A percentile compares a stretch with the other conserved stretches of the same genome.
phyloP scores from a whole-genome alignment of 345 rosid genomes.

The Brassica cretica region DNA sequence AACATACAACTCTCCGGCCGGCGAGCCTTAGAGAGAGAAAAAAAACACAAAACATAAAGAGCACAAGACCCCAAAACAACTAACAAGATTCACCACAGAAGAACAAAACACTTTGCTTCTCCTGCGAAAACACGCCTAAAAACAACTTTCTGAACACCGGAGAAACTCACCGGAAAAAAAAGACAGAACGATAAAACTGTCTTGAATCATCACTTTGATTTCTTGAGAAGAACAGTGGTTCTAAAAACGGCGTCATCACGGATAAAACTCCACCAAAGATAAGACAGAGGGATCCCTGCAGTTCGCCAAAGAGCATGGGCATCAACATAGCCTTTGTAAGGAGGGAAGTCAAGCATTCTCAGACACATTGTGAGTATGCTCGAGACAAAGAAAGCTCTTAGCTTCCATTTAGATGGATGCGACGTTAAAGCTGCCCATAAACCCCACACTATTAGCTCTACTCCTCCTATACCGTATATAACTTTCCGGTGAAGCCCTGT shows the following conservation, averaged over 20 bases:
- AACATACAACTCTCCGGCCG: conserved; percentile 32
- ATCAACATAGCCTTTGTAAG: conserved; percentile 65
- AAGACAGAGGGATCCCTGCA: conserved; percentile 69
- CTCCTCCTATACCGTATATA: conserved; percentile 55
- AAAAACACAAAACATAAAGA: not conserved
- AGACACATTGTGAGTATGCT: conserved; percentile 56
- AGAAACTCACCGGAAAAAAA: conserved; percentile 38
- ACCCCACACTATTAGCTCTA: conserved; percentile 76
- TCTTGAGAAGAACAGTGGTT: conserved; percentile 62
- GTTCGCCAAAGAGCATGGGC: conserved; percentile 80
- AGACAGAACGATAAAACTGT: not conserved
- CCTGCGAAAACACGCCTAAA: conserved; percentile 37
- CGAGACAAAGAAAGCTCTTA: conserved; percentile 60
- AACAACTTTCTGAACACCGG: conserved; percentile 40
- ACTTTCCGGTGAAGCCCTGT: conserved; percentile 83
- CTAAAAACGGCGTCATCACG: conserved; percentile 75
- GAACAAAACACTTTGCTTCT: conserved; percentile 17
- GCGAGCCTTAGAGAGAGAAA: conserved; percentile 32
- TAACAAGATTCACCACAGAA: conserved; percentile 18
- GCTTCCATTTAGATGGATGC: conserved; percentile 80
- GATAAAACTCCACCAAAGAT: conserved; percentile 86
- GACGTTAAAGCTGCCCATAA: conserved; percentile 63
- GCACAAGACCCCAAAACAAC: conserved; percentile 10
- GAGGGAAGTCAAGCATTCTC: conserved; percentile 72
- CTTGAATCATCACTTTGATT: conserved; percentile 43